Base-by-base conservation (phyloP, 2,329 filamentous ascomycete species). In the Fonsecaea erecta region DNA sequence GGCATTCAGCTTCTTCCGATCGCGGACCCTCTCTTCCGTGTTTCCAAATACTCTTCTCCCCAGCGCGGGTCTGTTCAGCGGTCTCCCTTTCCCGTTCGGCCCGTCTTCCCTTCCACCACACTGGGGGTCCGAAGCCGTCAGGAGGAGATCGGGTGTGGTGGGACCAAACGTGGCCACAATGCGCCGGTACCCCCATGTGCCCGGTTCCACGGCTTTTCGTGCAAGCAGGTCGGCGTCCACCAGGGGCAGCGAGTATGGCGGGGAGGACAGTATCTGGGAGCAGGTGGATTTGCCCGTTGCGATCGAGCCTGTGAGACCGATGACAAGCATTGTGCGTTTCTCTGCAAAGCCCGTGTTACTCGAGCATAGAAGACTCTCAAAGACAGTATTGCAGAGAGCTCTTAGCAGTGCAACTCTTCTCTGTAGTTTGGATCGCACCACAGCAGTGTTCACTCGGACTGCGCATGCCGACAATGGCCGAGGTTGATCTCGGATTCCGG, bases 241-340 rank as follows among this genome's bases (percentile, higher is more conserved):
- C 72, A 99, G 85, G 73, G 95, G 93, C 67, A 99, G 85, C 66
- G 86, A 89, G 82, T 97, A 91, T 0, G 94, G 95, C 4, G 91
- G 83, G 3, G 86, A 84, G 57, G 90, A 87, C 73, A 99, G 90
- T 72, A 97, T 85, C 43, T 85, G 83, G 30, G 95, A 97, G 62
- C 97, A 93, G 71, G 94, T 99, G 52, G 94, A 97, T 85, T 99
- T 99, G 77, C 95, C 95, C 5, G 95, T 99, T 66, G 95, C 95
- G 75, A 99, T 98, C 67, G 93, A 97, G 76, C 95, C 95, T 8
- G 95, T 99, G 28, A 99, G 87, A 63, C 95, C 95, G 73, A 99
- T 93, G 74, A 99, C 88, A 55, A 98, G 86, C 95, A 98, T 98
- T 21, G 12, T 70, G 34, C 3, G 7, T 3, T 48, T 48, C 43